A percentile compares a stretch with the other conserved stretches of the same genome.
Conservation (phyloP, 2,329 filamentous ascomycete species). For the Xylariomycetidae sp. region DNA sequence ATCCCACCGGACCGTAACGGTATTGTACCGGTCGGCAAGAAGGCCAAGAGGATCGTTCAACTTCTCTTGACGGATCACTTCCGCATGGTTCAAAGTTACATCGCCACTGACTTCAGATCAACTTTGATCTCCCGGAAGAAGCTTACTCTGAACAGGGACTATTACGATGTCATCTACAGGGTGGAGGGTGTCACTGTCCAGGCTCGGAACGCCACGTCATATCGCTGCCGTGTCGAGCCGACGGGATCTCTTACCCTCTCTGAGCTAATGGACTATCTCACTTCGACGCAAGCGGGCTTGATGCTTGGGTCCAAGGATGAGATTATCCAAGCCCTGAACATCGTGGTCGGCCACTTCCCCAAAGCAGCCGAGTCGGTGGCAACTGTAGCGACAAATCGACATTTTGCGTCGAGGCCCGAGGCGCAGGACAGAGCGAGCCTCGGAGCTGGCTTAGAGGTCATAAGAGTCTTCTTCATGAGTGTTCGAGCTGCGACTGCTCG, state of each 20-base stretch:
- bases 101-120: constrained; percentile 5
- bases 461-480: constrained; percentile 6
- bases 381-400: constrained; percentile 4
- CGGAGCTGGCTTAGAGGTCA: constrained; percentile 4
- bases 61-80: constrained; percentile 4
- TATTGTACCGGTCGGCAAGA: constrained; percentile 4
- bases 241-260: constrained; percentile 3
- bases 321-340: constrained; percentile 7
- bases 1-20: not conserved
- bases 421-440: constrained; percentile 1
- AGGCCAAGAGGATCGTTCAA: constrained; percentile 3
- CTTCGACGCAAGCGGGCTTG: constrained; percentile 3
- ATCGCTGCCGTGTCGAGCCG: not conserved
- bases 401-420: not conserved
- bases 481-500: constrained; percentile 7
- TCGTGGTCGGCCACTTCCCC: constrained; percentile 3
- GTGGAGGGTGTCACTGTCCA: constrained; percentile 2
- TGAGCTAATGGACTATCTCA: constrained; percentile 4
- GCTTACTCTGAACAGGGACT: not conserved
- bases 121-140: constrained; percentile 2
- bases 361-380: constrained; percentile 2
- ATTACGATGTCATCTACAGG: constrained; percentile 1
- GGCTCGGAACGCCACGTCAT: constrained; percentile 2
- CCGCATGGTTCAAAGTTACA: not conserved
- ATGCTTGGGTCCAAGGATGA: constrained; percentile 4